Conservation (phyloP, 1,284 basidiomycete genomes). For the Cystobasidiaceae sp. region DNA sequence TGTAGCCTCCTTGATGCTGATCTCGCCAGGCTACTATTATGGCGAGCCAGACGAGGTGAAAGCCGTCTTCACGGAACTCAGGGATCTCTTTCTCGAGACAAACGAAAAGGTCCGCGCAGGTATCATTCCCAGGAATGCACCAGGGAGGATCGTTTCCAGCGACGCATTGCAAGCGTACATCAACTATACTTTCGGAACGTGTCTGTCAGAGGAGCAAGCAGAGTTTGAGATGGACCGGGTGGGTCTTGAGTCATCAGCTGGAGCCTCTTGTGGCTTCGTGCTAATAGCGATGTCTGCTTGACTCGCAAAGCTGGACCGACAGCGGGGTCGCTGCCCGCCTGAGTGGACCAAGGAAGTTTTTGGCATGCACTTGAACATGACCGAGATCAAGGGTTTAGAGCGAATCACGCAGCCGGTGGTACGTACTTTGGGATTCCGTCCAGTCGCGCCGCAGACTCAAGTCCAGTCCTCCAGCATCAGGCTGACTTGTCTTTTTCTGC, state of each 20-base stretch:
- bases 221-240: conserved; percentile 23
- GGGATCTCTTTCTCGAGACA: conserved; percentile 10
- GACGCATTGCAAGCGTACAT: conserved; percentile 18
- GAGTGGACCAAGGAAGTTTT: conserved; percentile 18
- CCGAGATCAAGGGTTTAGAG: conserved; percentile 7
- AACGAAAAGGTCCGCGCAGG: conserved; percentile 2
- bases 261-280: background rate
- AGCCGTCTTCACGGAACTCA: conserved; percentile 13
- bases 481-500: background rate
- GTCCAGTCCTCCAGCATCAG: background rate
- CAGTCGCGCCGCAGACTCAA: background rate
- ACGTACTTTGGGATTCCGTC: background rate
- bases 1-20: conserved; percentile 19
- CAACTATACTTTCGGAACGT: conserved; percentile 24
- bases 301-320: conserved; percentile 14
- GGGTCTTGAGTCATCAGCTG: background rate
- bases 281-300: background rate
- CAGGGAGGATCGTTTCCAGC: background rate
- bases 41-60: conserved; percentile 11
- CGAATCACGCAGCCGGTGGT: conserved; percentile 17
- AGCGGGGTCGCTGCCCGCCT: conserved; percentile 6
- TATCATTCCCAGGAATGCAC: background rate
- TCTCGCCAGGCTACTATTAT: conserved; percentile 11
- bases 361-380: conserved; percentile 19
- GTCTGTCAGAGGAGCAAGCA: conserved; percentile 11